Conservation (phyloP, 208 protist genomes). For the Angomonas desouzai region DNA sequence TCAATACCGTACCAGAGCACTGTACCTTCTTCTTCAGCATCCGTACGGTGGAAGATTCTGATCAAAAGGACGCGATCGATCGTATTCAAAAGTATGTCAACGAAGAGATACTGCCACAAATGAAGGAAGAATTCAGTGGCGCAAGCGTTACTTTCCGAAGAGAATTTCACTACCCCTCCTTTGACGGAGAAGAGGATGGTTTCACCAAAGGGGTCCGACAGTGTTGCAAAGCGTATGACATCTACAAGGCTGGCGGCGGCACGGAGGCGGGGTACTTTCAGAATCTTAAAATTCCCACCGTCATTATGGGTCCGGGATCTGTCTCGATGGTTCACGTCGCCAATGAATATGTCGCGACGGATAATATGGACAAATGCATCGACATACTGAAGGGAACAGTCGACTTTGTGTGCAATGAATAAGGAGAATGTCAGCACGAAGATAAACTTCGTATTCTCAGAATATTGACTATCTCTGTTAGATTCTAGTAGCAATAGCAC, state of each 20-base stretch:
- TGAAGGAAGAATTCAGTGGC: constrained; percentile 38
- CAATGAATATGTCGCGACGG: constrained; percentile 6
- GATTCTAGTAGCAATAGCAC: too few relatives aligned
- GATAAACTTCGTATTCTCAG: too few relatives aligned
- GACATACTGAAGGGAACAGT: not conserved
- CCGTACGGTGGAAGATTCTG: constrained; percentile 28
- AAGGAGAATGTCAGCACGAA: too few relatives aligned
- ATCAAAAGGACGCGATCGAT: constrained; percentile 19
- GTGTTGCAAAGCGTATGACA: not conserved
- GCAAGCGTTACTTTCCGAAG: constrained; percentile 22
- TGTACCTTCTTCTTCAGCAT: constrained; percentile 38
- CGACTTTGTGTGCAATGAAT: not conserved
- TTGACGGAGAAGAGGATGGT: constrained; percentile 30
- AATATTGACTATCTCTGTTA: too few relatives aligned
- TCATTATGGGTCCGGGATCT: constrained; percentile 12
- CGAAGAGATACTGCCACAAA: constrained; percentile 24
- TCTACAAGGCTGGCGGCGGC: not conserved
- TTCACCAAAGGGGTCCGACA: constrained; percentile 27
- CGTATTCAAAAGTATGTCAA: constrained; percentile 34
- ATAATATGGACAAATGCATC: constrained; percentile 5
- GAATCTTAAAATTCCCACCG: constrained; percentile 13
- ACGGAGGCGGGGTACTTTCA: constrained; percentile 18
- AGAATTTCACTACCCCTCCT: constrained; percentile 17
- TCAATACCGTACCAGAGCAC: constrained; percentile 51
- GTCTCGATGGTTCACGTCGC: not conserved